Percentiles rank a stretch among this genome's conserved stretches.
These are phyloP conservation scores for Echinochloa phyllopogon DNA, from an alignment of 176 grass and related monocot genomes.

Conservation along the genomic window DNA sequence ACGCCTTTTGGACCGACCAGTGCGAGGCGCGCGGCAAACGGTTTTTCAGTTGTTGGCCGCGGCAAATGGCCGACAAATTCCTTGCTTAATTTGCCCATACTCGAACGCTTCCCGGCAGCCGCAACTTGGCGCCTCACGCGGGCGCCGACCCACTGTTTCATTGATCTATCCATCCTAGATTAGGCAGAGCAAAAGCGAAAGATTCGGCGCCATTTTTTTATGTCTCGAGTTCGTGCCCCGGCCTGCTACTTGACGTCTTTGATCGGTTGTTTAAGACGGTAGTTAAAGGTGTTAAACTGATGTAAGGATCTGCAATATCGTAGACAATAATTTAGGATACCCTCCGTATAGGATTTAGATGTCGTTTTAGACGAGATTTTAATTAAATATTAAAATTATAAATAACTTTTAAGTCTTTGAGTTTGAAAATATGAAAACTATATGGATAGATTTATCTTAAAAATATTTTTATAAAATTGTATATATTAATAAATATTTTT, in stretches of 20 bases:
- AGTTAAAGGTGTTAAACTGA: background rate
- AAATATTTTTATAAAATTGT: too few species aligned
- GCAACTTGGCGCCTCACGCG: background rate
- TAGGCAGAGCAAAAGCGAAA: conserved; percentile 8
- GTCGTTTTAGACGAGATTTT: too few species aligned
- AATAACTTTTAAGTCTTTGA: too few species aligned
- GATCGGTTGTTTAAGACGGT: background rate
- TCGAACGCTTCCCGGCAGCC: background rate
- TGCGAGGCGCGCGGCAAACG: conserved; percentile 1
- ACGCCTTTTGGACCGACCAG: background rate
- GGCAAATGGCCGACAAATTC: conserved; percentile 18
- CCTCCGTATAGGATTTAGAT: too few species aligned
- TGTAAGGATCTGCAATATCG: background rate
- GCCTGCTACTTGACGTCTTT: background rate
- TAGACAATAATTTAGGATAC: background rate
- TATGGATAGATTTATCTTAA: too few species aligned
- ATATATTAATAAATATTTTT: too few species aligned
- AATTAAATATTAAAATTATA: too few species aligned
- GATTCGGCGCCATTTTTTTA: background rate
- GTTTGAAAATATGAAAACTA: too few species aligned
- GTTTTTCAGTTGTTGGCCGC: background rate
- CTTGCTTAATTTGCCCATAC: conserved; percentile 31
- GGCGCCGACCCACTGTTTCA: conserved; percentile 17
- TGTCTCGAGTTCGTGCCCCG: conserved; percentile 3
- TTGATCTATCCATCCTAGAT: background rate